Percentiles rank a stretch among this genome's conserved stretches.
Evolutionary conservation across 257 asterid genomes (phyloP).

Genomic region (Mitragyna speciosa): DNA sequence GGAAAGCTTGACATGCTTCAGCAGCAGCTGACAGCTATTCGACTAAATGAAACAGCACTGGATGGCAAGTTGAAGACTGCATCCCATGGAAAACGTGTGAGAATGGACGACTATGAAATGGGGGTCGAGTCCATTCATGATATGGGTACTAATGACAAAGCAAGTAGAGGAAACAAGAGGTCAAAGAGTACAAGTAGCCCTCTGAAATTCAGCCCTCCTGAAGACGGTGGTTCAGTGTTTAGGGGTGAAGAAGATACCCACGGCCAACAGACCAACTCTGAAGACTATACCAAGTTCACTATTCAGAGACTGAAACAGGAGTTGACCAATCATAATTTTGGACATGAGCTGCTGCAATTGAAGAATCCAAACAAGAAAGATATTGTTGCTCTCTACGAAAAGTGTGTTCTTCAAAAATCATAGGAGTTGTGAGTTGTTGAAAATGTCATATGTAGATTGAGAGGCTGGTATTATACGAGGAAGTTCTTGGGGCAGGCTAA

Average conservation of each 20-base stretch:
- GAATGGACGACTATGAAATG: conserved; percentile 73
- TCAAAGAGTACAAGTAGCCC: conserved; percentile 78
- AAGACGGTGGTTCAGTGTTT: conserved; percentile 86
- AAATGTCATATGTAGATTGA: not conserved
- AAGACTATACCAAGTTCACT: conserved; percentile 69
- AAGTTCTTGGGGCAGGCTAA: not conserved
- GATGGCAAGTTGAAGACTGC: conserved; percentile 61
- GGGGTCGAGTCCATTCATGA: conserved; percentile 71
- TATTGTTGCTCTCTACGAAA: conserved; percentile 72
- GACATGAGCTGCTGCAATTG: conserved; percentile 67
- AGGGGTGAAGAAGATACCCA: conserved; percentile 58
- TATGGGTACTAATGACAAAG: conserved; percentile 48
- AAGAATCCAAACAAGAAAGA: conserved; percentile 68
- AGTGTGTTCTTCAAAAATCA: conserved; percentile 48
- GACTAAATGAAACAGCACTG: conserved; percentile 57
- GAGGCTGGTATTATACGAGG: not conserved
- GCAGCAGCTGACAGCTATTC: conserved; percentile 69
- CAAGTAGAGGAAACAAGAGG: conserved; percentile 60
- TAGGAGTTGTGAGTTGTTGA: conserved; percentile 17
- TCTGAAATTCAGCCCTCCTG: conserved; percentile 51
- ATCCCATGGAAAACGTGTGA: conserved; percentile 74
- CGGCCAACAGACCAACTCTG: conserved; percentile 57
- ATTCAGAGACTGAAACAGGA: conserved; percentile 68
- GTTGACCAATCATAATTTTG: conserved; percentile 67
- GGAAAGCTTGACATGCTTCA: conserved; percentile 69